These are phyloP conservation scores for Neospermospora avenae DNA, from an alignment of 2,329 filamentous ascomycete species.

Conservation along the genomic window DNA sequence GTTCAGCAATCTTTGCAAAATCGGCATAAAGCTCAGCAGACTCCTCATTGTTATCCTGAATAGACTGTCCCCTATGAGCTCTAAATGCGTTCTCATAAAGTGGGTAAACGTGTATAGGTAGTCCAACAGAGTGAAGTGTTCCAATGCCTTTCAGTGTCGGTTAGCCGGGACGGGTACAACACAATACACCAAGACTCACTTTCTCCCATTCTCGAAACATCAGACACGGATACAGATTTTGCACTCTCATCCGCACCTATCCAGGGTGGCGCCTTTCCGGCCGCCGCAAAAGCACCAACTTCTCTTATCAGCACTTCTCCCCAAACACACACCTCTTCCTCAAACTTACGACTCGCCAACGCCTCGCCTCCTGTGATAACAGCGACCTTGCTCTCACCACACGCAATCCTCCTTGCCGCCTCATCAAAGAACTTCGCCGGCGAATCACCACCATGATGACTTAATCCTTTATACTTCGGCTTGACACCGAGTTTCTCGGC, in stretches of 20 bases:
- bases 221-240: constrained; percentile 47
- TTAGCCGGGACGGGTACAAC: not conserved
- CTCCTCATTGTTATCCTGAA: constrained; percentile 54
- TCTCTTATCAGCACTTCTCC: constrained; percentile 30
- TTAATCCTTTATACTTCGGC: constrained; percentile 47
- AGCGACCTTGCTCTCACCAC: constrained; percentile 52
- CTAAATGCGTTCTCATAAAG: constrained; percentile 64
- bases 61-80: constrained; percentile 51
- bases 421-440: constrained; percentile 62
- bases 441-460: constrained; percentile 61
- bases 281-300: constrained; percentile 52
- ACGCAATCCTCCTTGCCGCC: constrained; percentile 54
- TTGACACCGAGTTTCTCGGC: constrained; percentile 46
- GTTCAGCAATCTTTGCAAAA: constrained; percentile 5
- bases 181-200: constrained; percentile 34
- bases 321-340: too few relatives aligned
- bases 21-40: constrained; percentile 49
- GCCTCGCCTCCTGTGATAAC: constrained; percentile 63
- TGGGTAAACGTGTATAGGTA: constrained; percentile 65
- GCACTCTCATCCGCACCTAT: constrained; percentile 46
- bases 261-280: constrained; percentile 58
- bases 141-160: constrained; percentile 46
- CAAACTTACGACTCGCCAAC: constrained; percentile 51
- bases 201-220: constrained; percentile 42
- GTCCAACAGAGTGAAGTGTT: constrained; percentile 54